phyloP scores from a whole-genome alignment of 1,284 basidiomycete species.

The Moesziomyces aphidis region DNA sequence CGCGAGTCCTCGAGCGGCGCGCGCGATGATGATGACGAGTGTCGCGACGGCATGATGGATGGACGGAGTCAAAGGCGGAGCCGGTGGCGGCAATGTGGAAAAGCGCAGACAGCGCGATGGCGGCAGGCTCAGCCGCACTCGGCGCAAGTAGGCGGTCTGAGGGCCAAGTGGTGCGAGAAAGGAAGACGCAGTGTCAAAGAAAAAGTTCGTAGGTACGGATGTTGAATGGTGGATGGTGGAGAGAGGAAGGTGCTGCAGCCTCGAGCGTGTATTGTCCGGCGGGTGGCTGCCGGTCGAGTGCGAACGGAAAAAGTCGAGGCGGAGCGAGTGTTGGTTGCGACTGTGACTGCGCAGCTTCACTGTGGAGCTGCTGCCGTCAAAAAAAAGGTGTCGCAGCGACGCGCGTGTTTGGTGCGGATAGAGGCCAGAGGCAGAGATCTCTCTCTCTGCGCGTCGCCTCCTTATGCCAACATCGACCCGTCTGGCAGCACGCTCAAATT shows the following conservation, averaged over 20 bases:
- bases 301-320: neutral
- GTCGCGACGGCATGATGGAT: conserved; percentile 31
- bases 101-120: conserved; percentile 3
- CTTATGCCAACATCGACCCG: no score
- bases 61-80: neutral
- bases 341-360: neutral
- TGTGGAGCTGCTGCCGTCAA: neutral
- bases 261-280: neutral
- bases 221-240: neutral
- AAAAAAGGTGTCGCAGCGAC: no score
- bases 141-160: neutral
- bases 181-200: neutral
- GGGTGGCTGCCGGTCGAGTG: neutral
- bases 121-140: conserved; percentile 17
- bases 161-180: conserved; percentile 1
- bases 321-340: conserved; percentile 1
- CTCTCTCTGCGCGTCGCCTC: neutral
- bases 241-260: neutral
- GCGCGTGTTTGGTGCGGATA: neutral
- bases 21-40: conserved; percentile 32
- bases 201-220: neutral
- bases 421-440: neutral
- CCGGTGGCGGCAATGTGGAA: neutral
- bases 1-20: conserved; percentile 42
- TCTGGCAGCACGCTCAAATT: no score